Percentiles rank a stretch among this genome's conserved stretches.
These are phyloP conservation scores for Calonectria leucothoes DNA, from an alignment of 2,329 filamentous ascomycete genomes.

Conservation along the genomic window DNA sequence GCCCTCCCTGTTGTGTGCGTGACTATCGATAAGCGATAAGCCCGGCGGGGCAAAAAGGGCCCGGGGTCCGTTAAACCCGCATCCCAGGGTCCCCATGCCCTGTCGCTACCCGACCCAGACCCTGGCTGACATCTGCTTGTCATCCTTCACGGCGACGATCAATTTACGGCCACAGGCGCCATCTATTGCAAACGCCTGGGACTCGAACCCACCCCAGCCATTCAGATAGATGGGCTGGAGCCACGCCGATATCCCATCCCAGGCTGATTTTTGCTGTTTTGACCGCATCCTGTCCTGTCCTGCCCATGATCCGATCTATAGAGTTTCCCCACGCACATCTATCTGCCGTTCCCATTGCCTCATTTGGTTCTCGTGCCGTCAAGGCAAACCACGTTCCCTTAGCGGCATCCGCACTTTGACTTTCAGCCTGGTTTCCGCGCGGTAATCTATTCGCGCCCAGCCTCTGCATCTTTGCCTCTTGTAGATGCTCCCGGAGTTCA, in stretches of 20 bases:
- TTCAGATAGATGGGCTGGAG: background rate
- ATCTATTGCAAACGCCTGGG: background rate
- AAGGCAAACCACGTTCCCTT: constrained; percentile 1
- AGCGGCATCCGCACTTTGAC: constrained; percentile 10
- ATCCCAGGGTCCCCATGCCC: constrained; percentile 9
- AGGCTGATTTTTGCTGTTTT: background rate
- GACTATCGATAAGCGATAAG: constrained; percentile 32
- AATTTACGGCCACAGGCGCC: background rate
- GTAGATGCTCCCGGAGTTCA: background rate
- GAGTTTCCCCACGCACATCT: constrained; percentile 12
- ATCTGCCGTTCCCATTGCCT: background rate
- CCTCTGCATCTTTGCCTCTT: background rate
- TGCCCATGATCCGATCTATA: background rate
- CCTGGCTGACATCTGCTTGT: constrained; percentile 8
- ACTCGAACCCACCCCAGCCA: background rate
- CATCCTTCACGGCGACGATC: constrained; percentile 4
- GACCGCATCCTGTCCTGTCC: background rate
- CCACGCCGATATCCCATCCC: background rate
- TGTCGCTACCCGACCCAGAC: constrained; percentile 9
- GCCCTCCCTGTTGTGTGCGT: background rate
- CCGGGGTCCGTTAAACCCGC: constrained; percentile 14
- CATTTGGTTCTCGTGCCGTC: background rate
- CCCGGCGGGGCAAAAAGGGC: constrained; percentile 1
- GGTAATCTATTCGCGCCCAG: background rate
- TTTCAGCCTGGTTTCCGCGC: constrained; percentile 12